Evolutionary conservation across 1,284 basidiomycete genomes (phyloP).

Genomic region (Mycena sp.): DNA sequence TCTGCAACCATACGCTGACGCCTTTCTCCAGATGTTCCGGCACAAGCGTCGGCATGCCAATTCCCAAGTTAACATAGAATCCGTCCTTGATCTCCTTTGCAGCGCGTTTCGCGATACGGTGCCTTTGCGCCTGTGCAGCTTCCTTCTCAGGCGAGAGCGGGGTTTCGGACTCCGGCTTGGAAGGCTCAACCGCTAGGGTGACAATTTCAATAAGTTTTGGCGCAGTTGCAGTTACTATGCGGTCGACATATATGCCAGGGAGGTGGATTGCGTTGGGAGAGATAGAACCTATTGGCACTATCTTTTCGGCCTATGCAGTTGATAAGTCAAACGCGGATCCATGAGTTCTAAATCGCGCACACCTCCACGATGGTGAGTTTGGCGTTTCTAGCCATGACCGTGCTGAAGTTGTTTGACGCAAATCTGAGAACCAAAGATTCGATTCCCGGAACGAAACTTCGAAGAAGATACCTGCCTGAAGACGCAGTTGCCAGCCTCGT

Average conservation of each 20-base stretch:
- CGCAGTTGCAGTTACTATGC: slow-evolving; percentile 82
- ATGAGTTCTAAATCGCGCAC: too few species aligned
- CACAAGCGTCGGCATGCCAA: slow-evolving; percentile 95
- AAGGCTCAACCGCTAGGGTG: slow-evolving; percentile 66
- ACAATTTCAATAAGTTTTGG: slow-evolving; percentile 85
- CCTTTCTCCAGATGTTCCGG: slow-evolving; percentile 84
- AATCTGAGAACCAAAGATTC: slow-evolving; percentile 59
- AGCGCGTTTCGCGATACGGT: slow-evolving; percentile 86
- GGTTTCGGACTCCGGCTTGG: slow-evolving; percentile 35
- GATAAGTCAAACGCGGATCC: slow-evolving; percentile 1
- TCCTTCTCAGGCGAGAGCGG: slow-evolving; percentile 60
- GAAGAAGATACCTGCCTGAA: slow-evolving; percentile 66
- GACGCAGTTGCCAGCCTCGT: slow-evolving; percentile 88
- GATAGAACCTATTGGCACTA: slow-evolving; percentile 88
- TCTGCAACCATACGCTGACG: slow-evolving; percentile 92
- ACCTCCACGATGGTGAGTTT: slow-evolving; percentile 93
- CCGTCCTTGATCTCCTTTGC: slow-evolving; percentile 93
- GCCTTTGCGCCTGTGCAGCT: slow-evolving; percentile 63
- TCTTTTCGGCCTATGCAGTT: slow-evolving; percentile 83
- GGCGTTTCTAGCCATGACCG: slow-evolving; percentile 90
- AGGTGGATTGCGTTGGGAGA: slow-evolving; percentile 88
- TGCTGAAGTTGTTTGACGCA: slow-evolving; percentile 89
- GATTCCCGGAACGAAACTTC: background rate
- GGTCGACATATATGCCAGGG: slow-evolving; percentile 89
- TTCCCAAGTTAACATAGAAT: slow-evolving; percentile 82